A percentile compares a stretch with the other conserved stretches of the same genome.
phyloP scores from a whole-genome alignment of 305 asterid genomes.

The Plantago rigida region DNA sequence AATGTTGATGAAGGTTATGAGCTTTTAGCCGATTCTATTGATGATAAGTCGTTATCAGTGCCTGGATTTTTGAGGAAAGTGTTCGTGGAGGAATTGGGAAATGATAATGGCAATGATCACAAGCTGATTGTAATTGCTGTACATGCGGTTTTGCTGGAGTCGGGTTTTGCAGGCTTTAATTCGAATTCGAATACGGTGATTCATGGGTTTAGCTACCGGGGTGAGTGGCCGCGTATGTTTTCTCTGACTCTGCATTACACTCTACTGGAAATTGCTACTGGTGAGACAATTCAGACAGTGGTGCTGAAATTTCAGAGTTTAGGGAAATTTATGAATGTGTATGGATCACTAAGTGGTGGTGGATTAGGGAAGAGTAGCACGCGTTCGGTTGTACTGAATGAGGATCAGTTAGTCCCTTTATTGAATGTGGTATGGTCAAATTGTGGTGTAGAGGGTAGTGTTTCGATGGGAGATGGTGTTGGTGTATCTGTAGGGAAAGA shows the following conservation, averaged over 20 bases:
- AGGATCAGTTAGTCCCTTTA: slow-evolving; percentile 46
- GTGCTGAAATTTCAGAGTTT: slow-evolving; percentile 54
- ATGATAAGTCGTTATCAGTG: slow-evolving; percentile 47
- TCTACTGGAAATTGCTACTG: slow-evolving; percentile 36
- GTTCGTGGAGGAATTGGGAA: slow-evolving; percentile 49
- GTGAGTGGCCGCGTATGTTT: slow-evolving; percentile 19
- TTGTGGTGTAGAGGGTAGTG: slow-evolving; percentile 41
- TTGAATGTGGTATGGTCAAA: slow-evolving; percentile 79
- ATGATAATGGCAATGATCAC: slow-evolving; percentile 43
- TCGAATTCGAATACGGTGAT: slow-evolving; percentile 27
- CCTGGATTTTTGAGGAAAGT: slow-evolving; percentile 82
- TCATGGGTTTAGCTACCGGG: slow-evolving; percentile 19
- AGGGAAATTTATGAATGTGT: slow-evolving; percentile 48
- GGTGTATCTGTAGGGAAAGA: slow-evolving; percentile 44
- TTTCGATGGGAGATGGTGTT: slow-evolving; percentile 22
- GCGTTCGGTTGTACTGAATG: slow-evolving; percentile 41
- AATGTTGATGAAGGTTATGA: not conserved
- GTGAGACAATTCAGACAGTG: slow-evolving; percentile 21
- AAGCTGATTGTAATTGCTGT: slow-evolving; percentile 55
- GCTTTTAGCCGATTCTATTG: slow-evolving; percentile 7
- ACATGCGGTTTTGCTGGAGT: slow-evolving; percentile 68
- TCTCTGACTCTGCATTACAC: slow-evolving; percentile 50
- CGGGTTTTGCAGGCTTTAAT: slow-evolving; percentile 66
- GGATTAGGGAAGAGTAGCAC: slow-evolving; percentile 26
- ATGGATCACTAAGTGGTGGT: slow-evolving; percentile 43